Base-by-base conservation (phyloP, 129 eudicot genomes). In the Artemisia annua region DNA sequence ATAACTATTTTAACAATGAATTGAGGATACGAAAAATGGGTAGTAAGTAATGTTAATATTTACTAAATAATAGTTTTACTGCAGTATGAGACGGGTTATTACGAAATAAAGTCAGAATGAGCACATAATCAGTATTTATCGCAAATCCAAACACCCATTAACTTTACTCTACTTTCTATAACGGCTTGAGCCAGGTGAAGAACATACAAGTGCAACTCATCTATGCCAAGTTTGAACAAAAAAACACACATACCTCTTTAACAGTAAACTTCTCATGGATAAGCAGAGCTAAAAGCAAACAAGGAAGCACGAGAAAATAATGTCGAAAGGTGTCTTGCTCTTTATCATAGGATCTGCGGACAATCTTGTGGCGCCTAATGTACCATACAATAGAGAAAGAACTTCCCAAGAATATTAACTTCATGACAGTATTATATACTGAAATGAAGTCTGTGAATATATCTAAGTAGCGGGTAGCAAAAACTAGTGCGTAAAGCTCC, bases 341-440 rank as follows among this genome's bases (percentile, higher is more conserved):
- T 73, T 79, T 90, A 80, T 94, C 96, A 78, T 94, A 94, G 20
- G 98, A 94, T 84, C 98, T 87, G 30, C 96, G 84, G 11, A 94
- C 98, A 75, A 90, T 84, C 79, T 86, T 90, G 87, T 94, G 98
- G 76, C 80, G 88, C 82, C 97, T 83, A 26, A 94, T 94, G 78
- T 90, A 94, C 98, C 98, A 94, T 13, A 94, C 98, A 5, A 94
- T 94, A 43, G 97, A 86, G 83, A 94, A 86, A 71, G 98, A 94
- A 65, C 98, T 94, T 55, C 91, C 96, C 67, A 94, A 71, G 74
- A 87, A 94, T 73, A 94, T 88, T 49, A 94, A 19, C 83, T 94
- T 94, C 98, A 94, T 94, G 17, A 81, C 58, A 10, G 93, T 79
- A 76, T 94, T 94, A 62, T 94, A 94, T 12, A 94, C 66, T 11